A percentile compares a stretch with the other conserved stretches of the same genome.
Conservation (phyloP, 2,329 filamentous ascomycete species). For the Aspergillus neoniger region DNA sequence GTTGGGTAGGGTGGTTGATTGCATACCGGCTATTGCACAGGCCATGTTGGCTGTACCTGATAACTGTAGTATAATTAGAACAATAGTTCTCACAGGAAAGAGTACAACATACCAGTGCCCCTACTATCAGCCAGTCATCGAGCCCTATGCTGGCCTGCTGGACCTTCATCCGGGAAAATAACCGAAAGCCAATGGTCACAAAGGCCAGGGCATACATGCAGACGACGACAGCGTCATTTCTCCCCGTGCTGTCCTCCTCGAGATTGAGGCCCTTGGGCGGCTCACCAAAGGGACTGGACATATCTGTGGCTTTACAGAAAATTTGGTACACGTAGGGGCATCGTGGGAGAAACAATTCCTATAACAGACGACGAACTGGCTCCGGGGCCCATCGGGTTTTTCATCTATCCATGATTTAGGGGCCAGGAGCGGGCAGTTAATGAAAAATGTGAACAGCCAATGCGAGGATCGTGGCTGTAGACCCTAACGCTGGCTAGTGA, state of each 20-base stretch:
- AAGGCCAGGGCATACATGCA: constrained; percentile 1
- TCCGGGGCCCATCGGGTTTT: constrained; percentile 3
- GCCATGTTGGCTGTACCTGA: constrained; percentile 5
- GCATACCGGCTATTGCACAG: not conserved
- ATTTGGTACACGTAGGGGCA: not conserved
- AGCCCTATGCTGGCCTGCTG: constrained; percentile 1
- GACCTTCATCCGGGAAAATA: not conserved
- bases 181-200: not conserved
- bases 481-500: constrained; percentile 5
- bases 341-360: not conserved
- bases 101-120: not conserved
- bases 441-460: not conserved
- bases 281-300: constrained; percentile 1
- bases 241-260: not conserved
- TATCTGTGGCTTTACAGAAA: not conserved
- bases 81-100: too few species aligned
- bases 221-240: constrained; percentile 1
- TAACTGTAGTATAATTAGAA: not conserved
- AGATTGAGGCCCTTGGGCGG: not conserved
- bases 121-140: constrained; percentile 4
- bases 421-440: constrained; percentile 5
- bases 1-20: not conserved
- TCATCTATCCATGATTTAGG: constrained; percentile 1
- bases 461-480: not conserved
- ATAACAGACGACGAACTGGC: not conserved